Base-by-base conservation (phyloP, 2,329 filamentous ascomycete species). In the Hymenoscyphus linearis region DNA sequence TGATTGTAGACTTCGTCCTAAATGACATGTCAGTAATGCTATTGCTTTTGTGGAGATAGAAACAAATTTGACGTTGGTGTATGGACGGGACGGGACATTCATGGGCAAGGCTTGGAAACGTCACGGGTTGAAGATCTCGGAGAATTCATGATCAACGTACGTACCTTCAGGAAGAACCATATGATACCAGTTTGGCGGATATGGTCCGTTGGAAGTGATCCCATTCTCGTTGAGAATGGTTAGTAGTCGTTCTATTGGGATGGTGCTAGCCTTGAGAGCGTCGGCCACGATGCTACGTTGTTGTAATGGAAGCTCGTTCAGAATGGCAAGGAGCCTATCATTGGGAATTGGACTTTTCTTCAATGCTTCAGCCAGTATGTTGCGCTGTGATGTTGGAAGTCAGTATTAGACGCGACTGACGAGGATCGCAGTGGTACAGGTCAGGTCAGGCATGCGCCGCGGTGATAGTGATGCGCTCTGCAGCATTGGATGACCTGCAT, bases 341-440 rank as follows among this genome's bases (percentile, higher is more conserved):
- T 77, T 74, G 50, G 76, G 73, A 60, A 80, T 73, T 52, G 74
- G 72, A 60, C 76, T 75, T 50, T 74, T 74, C 69, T 80, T 83
- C 66, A 83, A 74, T 64, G 80, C 77, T 69, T 83, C 80, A 67
- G 80, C 77, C 65, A 83, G 75, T 60, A 83, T 71, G 68, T 77
- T 76, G 61, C 70, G 71, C 71, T 73, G 62, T 60, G 62, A 53
- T 14, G 57, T 60, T 36, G 47, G 47, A 59, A 53, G 66, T 70
- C 62, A 70, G 67, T 65, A 61, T 62, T 64, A 65, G 52, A 66
- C 58, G 62, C 63, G 62, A 64, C 55, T 62, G 64, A 55, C 59
- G 62, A 62, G 60, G 55, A 62, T 60, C 25, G 47, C 55, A 52
- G 60, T 57, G 54, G 54, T 34, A 61, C 52, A 63, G 40, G 31